Conservation (phyloP, 495 filamentous ascomycete genomes). For the Penicilliopsis zonata region DNA sequence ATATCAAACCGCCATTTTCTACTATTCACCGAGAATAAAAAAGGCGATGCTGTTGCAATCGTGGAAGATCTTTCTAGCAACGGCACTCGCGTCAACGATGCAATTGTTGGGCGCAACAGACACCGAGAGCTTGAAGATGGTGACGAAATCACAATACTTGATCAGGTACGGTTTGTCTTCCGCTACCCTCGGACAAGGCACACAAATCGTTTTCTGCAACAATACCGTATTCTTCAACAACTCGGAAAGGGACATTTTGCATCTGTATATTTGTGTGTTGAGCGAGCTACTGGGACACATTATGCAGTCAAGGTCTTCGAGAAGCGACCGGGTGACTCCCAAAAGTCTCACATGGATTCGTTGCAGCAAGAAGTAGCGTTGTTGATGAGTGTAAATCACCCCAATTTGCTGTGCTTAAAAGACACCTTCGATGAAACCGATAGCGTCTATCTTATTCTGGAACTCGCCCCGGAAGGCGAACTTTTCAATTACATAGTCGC, state of each 20-base stretch:
- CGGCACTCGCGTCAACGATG: constrained; percentile 91
- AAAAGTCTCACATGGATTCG: constrained; percentile 69
- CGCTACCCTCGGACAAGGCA: constrained; percentile 69
- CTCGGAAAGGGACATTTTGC: constrained; percentile 97
- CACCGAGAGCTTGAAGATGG: constrained; percentile 74
- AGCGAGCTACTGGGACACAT: constrained; percentile 67
- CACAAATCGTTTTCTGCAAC: constrained; percentile 68
- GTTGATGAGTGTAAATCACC: constrained; percentile 90
- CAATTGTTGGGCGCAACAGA: constrained; percentile 82
- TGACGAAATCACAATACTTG: constrained; percentile 79
- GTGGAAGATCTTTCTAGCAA: constrained; percentile 93
- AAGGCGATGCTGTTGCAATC: constrained; percentile 66
- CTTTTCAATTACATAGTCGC: constrained; percentile 88
- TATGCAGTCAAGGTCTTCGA: constrained; percentile 95
- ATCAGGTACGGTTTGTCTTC: constrained; percentile 78
- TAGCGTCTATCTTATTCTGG: constrained; percentile 83
- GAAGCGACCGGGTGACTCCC: constrained; percentile 64
- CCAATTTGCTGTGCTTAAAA: constrained; percentile 88
- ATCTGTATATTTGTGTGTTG: constrained; percentile 81
- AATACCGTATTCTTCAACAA: constrained; percentile 73
- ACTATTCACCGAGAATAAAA: constrained; percentile 76
- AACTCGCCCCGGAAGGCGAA: constrained; percentile 86
- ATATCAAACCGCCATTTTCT: constrained; percentile 96
- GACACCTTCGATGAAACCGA: constrained; percentile 89
- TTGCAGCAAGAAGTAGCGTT: constrained; percentile 94